These are phyloP conservation scores for Eimeria mitis DNA, from an alignment of 169 alveolate genomes.

Conservation along the genomic window DNA sequence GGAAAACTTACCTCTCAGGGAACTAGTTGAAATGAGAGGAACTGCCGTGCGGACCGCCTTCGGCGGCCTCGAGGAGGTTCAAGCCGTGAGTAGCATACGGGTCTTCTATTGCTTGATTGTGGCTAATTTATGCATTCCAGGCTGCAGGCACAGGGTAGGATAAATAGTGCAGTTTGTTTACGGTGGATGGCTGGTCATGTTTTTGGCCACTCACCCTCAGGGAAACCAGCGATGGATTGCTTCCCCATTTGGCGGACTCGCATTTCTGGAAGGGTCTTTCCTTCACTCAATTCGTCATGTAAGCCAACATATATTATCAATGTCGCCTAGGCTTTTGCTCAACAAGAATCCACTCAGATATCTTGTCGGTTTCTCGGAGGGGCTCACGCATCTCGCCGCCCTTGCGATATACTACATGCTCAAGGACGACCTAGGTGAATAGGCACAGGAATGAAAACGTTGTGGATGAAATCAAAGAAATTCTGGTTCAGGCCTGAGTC, in stretches of 20 bases:
- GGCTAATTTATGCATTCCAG: background rate
- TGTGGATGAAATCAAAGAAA: background rate
- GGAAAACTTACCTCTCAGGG: slow-evolving; percentile 46
- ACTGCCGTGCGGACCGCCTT: slow-evolving; percentile 80
- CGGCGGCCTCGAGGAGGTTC: slow-evolving; percentile 81
- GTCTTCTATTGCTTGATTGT: background rate
- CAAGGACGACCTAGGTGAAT: slow-evolving; percentile 90
- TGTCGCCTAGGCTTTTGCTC: background rate
- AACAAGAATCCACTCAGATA: slow-evolving; percentile 82
- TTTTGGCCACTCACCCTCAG: slow-evolving; percentile 13
- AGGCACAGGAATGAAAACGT: background rate
- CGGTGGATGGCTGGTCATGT: background rate
- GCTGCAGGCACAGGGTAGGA: slow-evolving; percentile 82
- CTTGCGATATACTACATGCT: slow-evolving; percentile 92
- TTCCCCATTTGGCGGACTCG: slow-evolving; percentile 76
- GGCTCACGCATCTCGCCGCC: slow-evolving; percentile 93
- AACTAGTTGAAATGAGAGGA: slow-evolving; percentile 68
- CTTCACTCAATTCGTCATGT: slow-evolving; percentile 81
- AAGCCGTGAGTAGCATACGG: slow-evolving; percentile 57
- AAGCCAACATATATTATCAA: background rate
- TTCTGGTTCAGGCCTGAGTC: slow-evolving; percentile 77
- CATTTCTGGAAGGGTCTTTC: slow-evolving; percentile 48
- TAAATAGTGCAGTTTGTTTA: background rate
- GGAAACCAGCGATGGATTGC: slow-evolving; percentile 60
- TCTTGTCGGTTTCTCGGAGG: slow-evolving; percentile 94